phyloP scores from a whole-genome alignment of 129 eudicot species.

The Helianthus tuberosus region DNA sequence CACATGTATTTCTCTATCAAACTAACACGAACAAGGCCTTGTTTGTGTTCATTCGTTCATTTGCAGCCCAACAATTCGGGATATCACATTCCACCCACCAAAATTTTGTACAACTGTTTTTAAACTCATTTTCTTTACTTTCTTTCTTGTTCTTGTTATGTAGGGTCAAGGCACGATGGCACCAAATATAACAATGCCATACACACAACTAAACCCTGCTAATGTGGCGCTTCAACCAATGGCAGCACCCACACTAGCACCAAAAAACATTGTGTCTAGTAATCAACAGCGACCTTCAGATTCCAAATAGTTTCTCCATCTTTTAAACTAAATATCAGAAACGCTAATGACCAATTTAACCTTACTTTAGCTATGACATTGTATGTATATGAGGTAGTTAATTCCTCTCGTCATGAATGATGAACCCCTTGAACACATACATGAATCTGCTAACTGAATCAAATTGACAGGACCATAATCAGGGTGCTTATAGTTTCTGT shows the following conservation, averaged over 20 bases:
- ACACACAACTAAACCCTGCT: conserved; percentile 16
- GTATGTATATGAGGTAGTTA: conserved; percentile 13
- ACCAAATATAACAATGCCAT: conserved; percentile 20
- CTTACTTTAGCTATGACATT: neutral
- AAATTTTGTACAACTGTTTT: neutral
- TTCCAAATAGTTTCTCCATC: conserved; percentile 23
- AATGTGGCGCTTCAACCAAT: conserved; percentile 18
- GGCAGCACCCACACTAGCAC: neutral
- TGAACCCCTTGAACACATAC: conserved; percentile 6
- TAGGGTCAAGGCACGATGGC: conserved; percentile 45
- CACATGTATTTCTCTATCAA: no score
- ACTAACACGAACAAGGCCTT: no score
- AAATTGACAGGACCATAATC: neutral
- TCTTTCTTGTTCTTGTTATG: conserved; percentile 9
- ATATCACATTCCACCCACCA: neutral
- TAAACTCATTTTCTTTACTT: neutral
- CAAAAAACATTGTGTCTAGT: conserved; percentile 30
- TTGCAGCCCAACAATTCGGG: neutral
- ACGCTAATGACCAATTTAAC: conserved; percentile 1
- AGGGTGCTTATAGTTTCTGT: neutral
- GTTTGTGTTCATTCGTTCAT: neutral
- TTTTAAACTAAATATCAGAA: conserved; percentile 1
- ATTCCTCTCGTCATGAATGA: neutral
- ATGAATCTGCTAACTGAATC: conserved; percentile 8
- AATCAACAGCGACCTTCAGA: conserved; percentile 22